A percentile compares a stretch with the other conserved stretches of the same genome.
Conservation (phyloP, 208 protist species). For the Trypanosoma boissoni region DNA sequence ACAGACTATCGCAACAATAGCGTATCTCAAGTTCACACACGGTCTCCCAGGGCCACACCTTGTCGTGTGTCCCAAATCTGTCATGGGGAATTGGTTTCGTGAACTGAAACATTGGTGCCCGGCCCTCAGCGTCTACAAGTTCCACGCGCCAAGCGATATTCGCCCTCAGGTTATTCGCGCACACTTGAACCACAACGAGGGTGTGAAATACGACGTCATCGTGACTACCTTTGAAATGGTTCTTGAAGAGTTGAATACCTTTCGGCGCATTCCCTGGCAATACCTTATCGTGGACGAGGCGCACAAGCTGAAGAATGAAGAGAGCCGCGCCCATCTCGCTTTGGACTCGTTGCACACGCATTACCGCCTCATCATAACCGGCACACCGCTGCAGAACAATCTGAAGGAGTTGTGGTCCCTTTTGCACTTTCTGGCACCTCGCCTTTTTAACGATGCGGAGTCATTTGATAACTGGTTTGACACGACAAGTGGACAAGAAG, state of each 20-base stretch:
- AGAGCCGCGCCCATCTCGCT: slow-evolving; percentile 60
- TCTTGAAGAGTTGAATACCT: slow-evolving; percentile 83
- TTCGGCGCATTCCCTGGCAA: slow-evolving; percentile 91
- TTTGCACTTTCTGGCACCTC: slow-evolving; percentile 93
- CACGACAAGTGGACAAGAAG: slow-evolving; percentile 73
- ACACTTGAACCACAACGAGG: slow-evolving; percentile 49
- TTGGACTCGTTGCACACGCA: slow-evolving; percentile 70
- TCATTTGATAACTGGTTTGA: slow-evolving; percentile 95
- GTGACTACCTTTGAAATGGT: slow-evolving; percentile 98
- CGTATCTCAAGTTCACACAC: slow-evolving; percentile 92
- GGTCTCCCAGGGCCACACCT: slow-evolving; percentile 94
- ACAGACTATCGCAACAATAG: slow-evolving; percentile 96
- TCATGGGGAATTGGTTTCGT: slow-evolving; percentile 98
- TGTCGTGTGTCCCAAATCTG: slow-evolving; percentile 95
- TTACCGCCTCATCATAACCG: slow-evolving; percentile 96
- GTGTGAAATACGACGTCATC: slow-evolving; percentile 88
- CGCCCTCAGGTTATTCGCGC: slow-evolving; percentile 72
- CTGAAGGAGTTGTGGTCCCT: slow-evolving; percentile 96
- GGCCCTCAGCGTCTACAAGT: slow-evolving; percentile 86
- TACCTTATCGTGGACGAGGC: slow-evolving; percentile 99
- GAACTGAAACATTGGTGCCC: slow-evolving; percentile 97
- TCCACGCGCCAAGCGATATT: slow-evolving; percentile 94
- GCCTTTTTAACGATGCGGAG: slow-evolving; percentile 83
- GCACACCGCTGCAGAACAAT: slow-evolving; percentile 98
- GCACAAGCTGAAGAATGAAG: slow-evolving; percentile 94